Percentiles rank a stretch among this genome's conserved stretches.
These are phyloP conservation scores for Solanum tarapatanum DNA, from an alignment of 257 asterid genomes.

Conservation along the genomic window DNA sequence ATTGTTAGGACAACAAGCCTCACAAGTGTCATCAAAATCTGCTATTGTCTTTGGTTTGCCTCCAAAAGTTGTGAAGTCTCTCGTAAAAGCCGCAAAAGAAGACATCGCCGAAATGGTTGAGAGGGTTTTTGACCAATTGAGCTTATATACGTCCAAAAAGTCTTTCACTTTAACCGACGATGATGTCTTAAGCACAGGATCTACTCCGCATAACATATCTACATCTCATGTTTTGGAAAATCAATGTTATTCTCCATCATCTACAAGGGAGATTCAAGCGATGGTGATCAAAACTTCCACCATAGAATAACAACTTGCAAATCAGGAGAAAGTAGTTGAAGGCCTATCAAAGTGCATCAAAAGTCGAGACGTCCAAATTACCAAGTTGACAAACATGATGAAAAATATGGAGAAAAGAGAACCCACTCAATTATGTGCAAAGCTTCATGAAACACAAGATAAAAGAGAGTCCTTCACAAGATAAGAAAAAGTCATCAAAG, in stretches of 20 bases:
- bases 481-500: neutral
- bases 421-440: neutral
- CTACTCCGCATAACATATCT: neutral
- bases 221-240: neutral
- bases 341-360: neutral
- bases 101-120: neutral
- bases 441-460: neutral
- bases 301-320: neutral
- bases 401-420: neutral
- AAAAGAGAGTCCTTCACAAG: neutral
- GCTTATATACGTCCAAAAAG: neutral
- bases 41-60: neutral
- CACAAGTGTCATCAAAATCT: rapidly evolving
- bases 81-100: neutral
- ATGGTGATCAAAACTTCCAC: neutral
- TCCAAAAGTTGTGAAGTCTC: too few relatives aligned
- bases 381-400: neutral
- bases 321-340: too few relatives aligned
- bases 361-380: too few relatives aligned
- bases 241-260: too few relatives aligned
- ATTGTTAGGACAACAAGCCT: neutral
- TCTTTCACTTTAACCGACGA: neutral
- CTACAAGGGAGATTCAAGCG: neutral
- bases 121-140: neutral
- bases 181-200: neutral